A percentile compares a stretch with the other conserved stretches of the same genome.
phyloP scores from a whole-genome alignment of 495 filamentous ascomycete species.

The Echria macrotheca region DNA sequence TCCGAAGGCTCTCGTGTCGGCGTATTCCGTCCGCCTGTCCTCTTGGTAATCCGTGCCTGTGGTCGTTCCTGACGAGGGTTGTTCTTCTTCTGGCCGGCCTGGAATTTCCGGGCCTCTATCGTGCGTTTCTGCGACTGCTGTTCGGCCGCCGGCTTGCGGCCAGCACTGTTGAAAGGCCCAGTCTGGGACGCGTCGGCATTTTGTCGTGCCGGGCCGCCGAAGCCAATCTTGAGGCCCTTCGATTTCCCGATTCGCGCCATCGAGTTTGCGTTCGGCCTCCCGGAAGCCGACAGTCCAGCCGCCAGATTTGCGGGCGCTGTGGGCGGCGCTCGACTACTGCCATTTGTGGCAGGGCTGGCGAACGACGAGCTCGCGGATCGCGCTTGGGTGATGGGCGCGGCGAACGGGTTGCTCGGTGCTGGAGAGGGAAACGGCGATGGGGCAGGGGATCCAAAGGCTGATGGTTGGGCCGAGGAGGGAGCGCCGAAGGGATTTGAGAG shows the following conservation, averaged over 20 bases:
- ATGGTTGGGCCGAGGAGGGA: no score
- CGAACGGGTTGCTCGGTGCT: slow-evolving; percentile 10
- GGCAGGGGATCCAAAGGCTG: no score
- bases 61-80: slow-evolving; percentile 1
- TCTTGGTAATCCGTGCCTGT: slow-evolving; percentile 3
- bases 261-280: not conserved
- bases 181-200: not conserved
- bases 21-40: not conserved
- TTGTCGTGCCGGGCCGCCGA: slow-evolving; percentile 7
- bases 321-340: no score
- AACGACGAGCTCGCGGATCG: not conserved
- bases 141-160: not conserved
- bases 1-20: slow-evolving; percentile 17
- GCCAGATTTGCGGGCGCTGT: no score
- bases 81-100: slow-evolving; percentile 12
- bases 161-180: slow-evolving; percentile 3
- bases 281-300: no score
- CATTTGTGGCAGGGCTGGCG: no score
- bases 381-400: not conserved
- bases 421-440: not conserved
- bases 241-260: slow-evolving; percentile 1
- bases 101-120: slow-evolving; percentile 2
- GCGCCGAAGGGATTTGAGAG: no score
- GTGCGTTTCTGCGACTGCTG: not conserved
- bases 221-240: slow-evolving; percentile 5